Percentiles rank a stretch among this genome's conserved stretches.
phyloP scores from a whole-genome alignment of 2,329 filamentous ascomycete genomes.

The Diaporthe capsici region DNA sequence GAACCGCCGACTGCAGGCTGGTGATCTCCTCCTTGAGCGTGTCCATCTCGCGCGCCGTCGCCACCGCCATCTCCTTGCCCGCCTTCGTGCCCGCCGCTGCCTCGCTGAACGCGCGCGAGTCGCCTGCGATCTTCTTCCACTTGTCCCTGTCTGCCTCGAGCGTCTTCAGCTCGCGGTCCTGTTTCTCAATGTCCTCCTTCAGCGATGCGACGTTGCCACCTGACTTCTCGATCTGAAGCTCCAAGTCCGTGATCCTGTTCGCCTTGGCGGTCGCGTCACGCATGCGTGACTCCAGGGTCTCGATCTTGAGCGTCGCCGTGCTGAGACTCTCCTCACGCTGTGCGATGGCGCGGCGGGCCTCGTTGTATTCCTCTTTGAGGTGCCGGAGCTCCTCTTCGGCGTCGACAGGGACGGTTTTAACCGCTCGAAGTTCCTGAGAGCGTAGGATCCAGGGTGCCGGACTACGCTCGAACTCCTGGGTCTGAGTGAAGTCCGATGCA shows the following conservation, averaged over 20 bases:
- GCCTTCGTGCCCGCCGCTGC: constrained; percentile 62
- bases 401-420: constrained; percentile 84
- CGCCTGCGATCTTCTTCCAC: constrained; percentile 79
- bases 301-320: constrained; percentile 91
- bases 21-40: constrained; percentile 78
- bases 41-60: constrained; percentile 81
- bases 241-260: constrained; percentile 75
- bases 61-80: constrained; percentile 76
- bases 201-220: constrained; percentile 66
- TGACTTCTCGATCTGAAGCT: constrained; percentile 69
- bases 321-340: constrained; percentile 86
- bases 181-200: constrained; percentile 75
- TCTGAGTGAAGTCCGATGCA: constrained; percentile 78
- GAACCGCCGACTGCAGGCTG: constrained; percentile 74
- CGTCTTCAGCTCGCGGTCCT: constrained; percentile 75
- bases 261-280: constrained; percentile 85
- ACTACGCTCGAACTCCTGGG: constrained; percentile 83
- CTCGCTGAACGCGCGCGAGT: constrained; percentile 69
- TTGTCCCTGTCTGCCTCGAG: constrained; percentile 77
- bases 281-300: constrained; percentile 90
- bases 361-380: constrained; percentile 84
- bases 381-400: constrained; percentile 87
- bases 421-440: constrained; percentile 84
- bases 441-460: constrained; percentile 87
- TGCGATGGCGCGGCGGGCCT: constrained; percentile 79